phyloP scores from a whole-genome alignment of 768 basidiomycete genomes.

The Lyophyllum decastes region DNA sequence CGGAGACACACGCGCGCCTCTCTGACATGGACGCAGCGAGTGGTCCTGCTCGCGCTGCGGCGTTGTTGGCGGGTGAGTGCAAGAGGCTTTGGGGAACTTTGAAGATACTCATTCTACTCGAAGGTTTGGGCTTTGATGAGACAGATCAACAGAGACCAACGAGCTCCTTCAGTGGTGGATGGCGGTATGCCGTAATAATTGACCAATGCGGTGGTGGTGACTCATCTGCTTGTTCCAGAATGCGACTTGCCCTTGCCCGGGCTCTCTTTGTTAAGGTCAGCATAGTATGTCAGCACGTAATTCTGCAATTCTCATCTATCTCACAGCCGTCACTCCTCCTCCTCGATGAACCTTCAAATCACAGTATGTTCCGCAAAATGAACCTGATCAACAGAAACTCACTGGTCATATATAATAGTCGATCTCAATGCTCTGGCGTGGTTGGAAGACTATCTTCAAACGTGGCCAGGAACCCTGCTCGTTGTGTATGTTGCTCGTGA shows the following conservation, averaged over 20 bases:
- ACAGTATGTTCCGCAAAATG: slow-evolving; percentile 55
- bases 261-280: slow-evolving; percentile 93
- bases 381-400: neutral
- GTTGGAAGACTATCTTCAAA: slow-evolving; percentile 96
- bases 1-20: slow-evolving; percentile 86
- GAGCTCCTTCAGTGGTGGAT: slow-evolving; percentile 92
- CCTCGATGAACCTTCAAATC: slow-evolving; percentile 95
- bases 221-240: slow-evolving; percentile 44
- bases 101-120: neutral
- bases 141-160: slow-evolving; percentile 83
- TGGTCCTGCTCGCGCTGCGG: slow-evolving; percentile 91
- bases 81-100: neutral
- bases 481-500: slow-evolving; percentile 69
- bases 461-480: slow-evolving; percentile 89
- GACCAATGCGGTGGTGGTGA: neutral
- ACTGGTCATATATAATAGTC: slow-evolving; percentile 40
- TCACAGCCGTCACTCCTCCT: slow-evolving; percentile 69
- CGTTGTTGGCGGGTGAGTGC: slow-evolving; percentile 75
- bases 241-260: slow-evolving; percentile 93
- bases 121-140: slow-evolving; percentile 91
- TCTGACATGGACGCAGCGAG: slow-evolving; percentile 99
- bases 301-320: neutral
- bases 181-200: slow-evolving; percentile 56
- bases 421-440: slow-evolving; percentile 97
- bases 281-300: neutral